Percentiles rank a stretch among this genome's conserved stretches.
These are phyloP conservation scores for Ceratobasidium sp. DNA, from an alignment of 1,284 basidiomycete genomes.

Conservation along the genomic window DNA sequence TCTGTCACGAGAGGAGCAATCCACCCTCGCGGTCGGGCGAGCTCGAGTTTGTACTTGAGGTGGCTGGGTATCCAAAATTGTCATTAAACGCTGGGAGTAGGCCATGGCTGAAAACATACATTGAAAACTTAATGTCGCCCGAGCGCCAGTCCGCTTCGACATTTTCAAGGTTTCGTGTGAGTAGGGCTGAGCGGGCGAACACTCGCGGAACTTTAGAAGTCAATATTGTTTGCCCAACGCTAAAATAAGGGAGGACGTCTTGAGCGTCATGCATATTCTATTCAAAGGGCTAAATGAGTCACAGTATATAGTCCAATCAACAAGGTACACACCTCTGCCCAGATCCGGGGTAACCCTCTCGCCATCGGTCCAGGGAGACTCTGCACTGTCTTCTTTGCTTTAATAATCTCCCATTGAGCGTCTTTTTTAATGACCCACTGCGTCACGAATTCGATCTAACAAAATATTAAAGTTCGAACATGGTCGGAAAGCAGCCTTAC, in stretches of 20 bases:
- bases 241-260: too few species aligned
- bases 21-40: slow-evolving; percentile 18
- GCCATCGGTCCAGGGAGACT: too few species aligned
- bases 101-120: neutral
- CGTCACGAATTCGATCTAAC: too few species aligned
- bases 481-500: too few species aligned
- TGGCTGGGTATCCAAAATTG: neutral
- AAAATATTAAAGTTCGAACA: too few species aligned
- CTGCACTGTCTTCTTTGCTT: too few species aligned
- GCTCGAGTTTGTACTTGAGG: slow-evolving; percentile 30
- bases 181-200: slow-evolving; percentile 29
- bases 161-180: slow-evolving; percentile 25
- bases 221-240: slow-evolving; percentile 38
- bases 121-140: slow-evolving; percentile 19
- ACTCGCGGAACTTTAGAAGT: slow-evolving; percentile 36
- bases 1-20: neutral
- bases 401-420: too few species aligned
- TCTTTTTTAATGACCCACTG: too few species aligned
- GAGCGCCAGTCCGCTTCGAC: slow-evolving; percentile 8
- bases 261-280: slow-evolving; percentile 39
- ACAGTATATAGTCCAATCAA: neutral
- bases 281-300: neutral
- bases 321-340: slow-evolving; percentile 20
- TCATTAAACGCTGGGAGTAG: neutral
- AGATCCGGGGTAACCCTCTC: too few species aligned